Percentiles rank a stretch among this genome's conserved stretches.
Evolutionary conservation across 495 filamentous ascomycete genomes (phyloP).

Genomic region (Chaetomium fimeti): DNA sequence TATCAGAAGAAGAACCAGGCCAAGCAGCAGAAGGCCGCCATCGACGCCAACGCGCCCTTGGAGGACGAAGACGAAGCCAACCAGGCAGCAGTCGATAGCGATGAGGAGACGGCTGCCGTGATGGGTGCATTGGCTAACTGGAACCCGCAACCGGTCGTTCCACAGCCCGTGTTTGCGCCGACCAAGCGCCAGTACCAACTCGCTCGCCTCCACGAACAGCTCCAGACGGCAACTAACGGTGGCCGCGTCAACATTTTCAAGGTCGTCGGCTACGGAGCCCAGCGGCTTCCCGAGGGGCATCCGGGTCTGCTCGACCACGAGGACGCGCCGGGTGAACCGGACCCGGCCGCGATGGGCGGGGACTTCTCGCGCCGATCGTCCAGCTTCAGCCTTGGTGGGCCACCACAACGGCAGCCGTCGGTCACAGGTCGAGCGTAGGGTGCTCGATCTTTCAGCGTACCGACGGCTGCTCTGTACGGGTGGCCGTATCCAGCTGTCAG

Average conservation of each 20-base stretch:
- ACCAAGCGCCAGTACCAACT: slow-evolving; percentile 74
- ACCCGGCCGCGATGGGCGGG: slow-evolving; percentile 37
- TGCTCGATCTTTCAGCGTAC: slow-evolving; percentile 18
- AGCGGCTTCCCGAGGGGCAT: slow-evolving; percentile 49
- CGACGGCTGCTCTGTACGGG: slow-evolving; percentile 10
- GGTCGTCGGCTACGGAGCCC: slow-evolving; percentile 47
- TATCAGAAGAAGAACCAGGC: slow-evolving; percentile 99
- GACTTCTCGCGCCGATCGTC: slow-evolving; percentile 41
- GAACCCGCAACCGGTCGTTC: slow-evolving; percentile 68
- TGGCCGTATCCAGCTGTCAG: neutral
- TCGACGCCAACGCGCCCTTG: slow-evolving; percentile 90
- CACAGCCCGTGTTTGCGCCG: slow-evolving; percentile 62
- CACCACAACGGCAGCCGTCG: slow-evolving; percentile 43
- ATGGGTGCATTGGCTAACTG: slow-evolving; percentile 79
- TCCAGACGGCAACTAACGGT: slow-evolving; percentile 68
- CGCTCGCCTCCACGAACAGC: slow-evolving; percentile 84
- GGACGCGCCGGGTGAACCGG: slow-evolving; percentile 49
- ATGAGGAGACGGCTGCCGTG: slow-evolving; percentile 86
- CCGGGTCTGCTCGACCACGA: slow-evolving; percentile 40
- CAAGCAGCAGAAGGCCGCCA: slow-evolving; percentile 90
- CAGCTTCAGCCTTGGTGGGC: slow-evolving; percentile 46
- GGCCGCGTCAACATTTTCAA: slow-evolving; percentile 57
- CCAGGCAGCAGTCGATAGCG: slow-evolving; percentile 75
- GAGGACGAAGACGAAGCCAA: slow-evolving; percentile 79
- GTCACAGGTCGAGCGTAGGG: slow-evolving; percentile 45